A percentile compares a stretch with the other conserved stretches of the same genome.
phyloP scores from a whole-genome alignment of 2,329 filamentous ascomycete species.

The Colletotrichum coccodes region DNA sequence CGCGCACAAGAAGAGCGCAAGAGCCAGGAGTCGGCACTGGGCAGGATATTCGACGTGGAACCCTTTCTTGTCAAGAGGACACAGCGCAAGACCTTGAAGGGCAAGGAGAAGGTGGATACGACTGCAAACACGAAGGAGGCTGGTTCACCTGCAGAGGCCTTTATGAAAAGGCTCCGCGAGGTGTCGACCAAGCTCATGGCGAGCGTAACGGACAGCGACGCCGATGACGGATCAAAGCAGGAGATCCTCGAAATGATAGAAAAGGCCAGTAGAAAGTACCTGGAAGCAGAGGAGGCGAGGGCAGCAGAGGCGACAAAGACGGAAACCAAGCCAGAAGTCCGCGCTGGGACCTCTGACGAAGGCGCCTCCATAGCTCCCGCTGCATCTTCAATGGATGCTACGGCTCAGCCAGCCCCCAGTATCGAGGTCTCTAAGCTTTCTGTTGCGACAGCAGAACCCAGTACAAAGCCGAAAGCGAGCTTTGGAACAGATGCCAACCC shows the following conservation, averaged over 20 bases:
- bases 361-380: neutral
- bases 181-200: constrained; percentile 56
- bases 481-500: constrained; percentile 38
- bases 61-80: constrained; percentile 49
- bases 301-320: neutral
- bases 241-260: constrained; percentile 62
- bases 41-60: constrained; percentile 63
- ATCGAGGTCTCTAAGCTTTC: neutral
- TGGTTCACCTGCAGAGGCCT: constrained; percentile 39
- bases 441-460: neutral
- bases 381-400: neutral
- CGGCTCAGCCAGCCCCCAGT: neutral
- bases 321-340: neutral
- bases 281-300: constrained; percentile 50
- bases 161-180: constrained; percentile 50
- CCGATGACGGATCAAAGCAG: constrained; percentile 49
- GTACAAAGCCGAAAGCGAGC: neutral
- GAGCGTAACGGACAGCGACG: constrained; percentile 43
- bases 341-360: neutral
- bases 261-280: constrained; percentile 61
- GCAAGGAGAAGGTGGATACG: constrained; percentile 27
- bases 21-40: constrained; percentile 63
- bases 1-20: constrained; percentile 64
- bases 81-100: constrained; percentile 34
- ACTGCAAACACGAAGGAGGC: neutral